Percentiles rank a stretch among this genome's conserved stretches.
Conservation (phyloP, 768 basidiomycete genomes). For the Amanita pallidorosea region DNA sequence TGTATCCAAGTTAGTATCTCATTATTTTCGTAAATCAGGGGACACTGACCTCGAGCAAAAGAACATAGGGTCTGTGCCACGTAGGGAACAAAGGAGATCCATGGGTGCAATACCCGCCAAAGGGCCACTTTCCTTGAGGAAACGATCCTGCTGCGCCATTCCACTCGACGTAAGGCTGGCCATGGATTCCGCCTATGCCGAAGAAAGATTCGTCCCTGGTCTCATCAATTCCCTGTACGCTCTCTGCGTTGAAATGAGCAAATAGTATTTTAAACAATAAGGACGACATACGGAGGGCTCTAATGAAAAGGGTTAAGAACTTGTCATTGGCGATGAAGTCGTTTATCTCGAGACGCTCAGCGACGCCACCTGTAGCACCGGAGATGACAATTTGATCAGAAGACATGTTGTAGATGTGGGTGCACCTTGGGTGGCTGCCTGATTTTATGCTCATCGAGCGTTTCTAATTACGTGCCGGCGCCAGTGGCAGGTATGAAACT, state of each 20-base stretch:
- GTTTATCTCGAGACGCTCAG: conserved; percentile 33
- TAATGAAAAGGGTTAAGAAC: conserved; percentile 40
- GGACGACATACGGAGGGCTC: conserved; percentile 29
- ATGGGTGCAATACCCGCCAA: conserved; percentile 48
- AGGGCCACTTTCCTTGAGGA: conserved; percentile 10
- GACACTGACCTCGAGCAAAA: conserved; percentile 34
- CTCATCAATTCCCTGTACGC: conserved; percentile 20
- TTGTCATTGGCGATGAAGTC: conserved; percentile 29
- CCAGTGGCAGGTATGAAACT: neutral
- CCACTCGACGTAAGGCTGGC: conserved; percentile 35
- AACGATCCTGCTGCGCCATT: conserved; percentile 24
- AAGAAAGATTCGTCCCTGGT: conserved; percentile 26
- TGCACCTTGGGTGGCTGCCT: neutral
- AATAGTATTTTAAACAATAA: neutral
- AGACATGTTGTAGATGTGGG: neutral
- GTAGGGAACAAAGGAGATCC: conserved; percentile 42
- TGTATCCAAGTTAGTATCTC: conserved; percentile 10
- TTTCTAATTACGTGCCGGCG: neutral
- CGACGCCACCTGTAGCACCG: conserved; percentile 18
- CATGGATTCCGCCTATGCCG: conserved; percentile 41
- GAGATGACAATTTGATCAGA: conserved; percentile 14
- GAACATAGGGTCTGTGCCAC: conserved; percentile 45
- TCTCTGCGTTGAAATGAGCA: conserved; percentile 12
- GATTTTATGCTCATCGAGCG: neutral
- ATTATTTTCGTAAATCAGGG: neutral